Conservation (phyloP, 1,284 basidiomycete genomes). For the Cryptococcus neoformans region DNA sequence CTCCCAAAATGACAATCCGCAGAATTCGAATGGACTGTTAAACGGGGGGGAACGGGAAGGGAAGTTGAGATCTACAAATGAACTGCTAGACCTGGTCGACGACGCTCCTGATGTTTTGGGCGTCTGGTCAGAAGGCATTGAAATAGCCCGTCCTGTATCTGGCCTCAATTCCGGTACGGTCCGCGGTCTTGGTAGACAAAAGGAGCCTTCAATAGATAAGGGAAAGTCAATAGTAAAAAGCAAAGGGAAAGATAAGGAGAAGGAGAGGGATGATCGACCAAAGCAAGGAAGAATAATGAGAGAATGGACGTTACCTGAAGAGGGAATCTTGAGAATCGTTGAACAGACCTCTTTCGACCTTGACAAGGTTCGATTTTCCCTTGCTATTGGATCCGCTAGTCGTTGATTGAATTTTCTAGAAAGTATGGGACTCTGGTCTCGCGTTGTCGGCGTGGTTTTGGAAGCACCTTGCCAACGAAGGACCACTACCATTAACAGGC, state of each 20-base stretch:
- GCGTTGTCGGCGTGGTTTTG: conserved; percentile 71
- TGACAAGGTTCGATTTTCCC: conserved; percentile 65
- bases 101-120: conserved; percentile 23
- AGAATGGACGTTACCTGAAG: conserved; percentile 53
- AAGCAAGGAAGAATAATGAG: conserved; percentile 73
- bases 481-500: conserved; percentile 1
- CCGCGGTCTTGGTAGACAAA: neutral
- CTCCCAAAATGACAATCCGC: neutral
- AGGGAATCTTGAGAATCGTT: conserved; percentile 54
- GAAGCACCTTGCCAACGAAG: conserved; percentile 15
- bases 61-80: conserved; percentile 1
- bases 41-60: neutral
- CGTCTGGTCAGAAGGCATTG: conserved; percentile 46
- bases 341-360: conserved; percentile 84
- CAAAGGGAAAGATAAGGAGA: conserved; percentile 24
- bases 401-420: conserved; percentile 53
- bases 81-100: conserved; percentile 1
- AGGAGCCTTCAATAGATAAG: conserved; percentile 5
- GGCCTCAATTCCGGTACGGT: neutral
- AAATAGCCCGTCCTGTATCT: conserved; percentile 15
- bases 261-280: conserved; percentile 25
- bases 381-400: neutral
- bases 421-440: conserved; percentile 89
- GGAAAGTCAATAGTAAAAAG: conserved; percentile 14
- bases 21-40: too few species aligned